Conservation (phyloP, 2,329 filamentous ascomycete species). For the Xylariaceae sp. region DNA sequence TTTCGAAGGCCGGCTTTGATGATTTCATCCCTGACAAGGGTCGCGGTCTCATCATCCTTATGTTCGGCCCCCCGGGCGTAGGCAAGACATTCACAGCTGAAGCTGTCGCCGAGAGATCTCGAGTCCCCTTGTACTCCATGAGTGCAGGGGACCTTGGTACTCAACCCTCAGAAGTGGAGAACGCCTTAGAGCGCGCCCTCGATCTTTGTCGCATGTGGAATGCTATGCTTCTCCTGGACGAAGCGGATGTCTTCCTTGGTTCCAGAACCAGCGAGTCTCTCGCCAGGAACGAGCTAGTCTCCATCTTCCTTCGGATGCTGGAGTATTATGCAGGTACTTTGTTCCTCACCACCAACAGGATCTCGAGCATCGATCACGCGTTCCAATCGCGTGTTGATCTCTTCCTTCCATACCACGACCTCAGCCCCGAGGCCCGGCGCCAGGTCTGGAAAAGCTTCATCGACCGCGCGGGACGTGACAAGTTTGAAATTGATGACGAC, state of each 20-base stretch:
- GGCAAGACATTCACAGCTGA: constrained; percentile 46
- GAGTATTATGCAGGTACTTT: constrained; percentile 43
- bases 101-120: constrained; percentile 42
- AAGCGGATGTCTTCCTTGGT: constrained; percentile 47
- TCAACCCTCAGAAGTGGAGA: constrained; percentile 39
- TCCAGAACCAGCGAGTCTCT: constrained; percentile 39
- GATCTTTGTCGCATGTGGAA: constrained; percentile 45
- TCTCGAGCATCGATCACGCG: constrained; percentile 40
- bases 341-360: constrained; percentile 44
- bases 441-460: constrained; percentile 44
- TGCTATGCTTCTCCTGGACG: constrained; percentile 47
- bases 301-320: constrained; percentile 24
- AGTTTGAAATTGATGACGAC: constrained; percentile 36
- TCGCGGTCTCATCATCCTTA: constrained; percentile 40
- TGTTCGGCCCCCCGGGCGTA: constrained; percentile 42
- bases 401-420: constrained; percentile 38
- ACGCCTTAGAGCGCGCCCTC: constrained; percentile 37
- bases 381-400: constrained; percentile 44
- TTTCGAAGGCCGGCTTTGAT: constrained; percentile 33
- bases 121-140: constrained; percentile 44
- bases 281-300: constrained; percentile 44
- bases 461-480: constrained; percentile 32
- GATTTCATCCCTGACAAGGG: constrained; percentile 43
- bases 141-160: constrained; percentile 45
- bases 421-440: constrained; percentile 32